Conservation (phyloP, 116 monocot genomes). For the Cymodocea nodosa region DNA sequence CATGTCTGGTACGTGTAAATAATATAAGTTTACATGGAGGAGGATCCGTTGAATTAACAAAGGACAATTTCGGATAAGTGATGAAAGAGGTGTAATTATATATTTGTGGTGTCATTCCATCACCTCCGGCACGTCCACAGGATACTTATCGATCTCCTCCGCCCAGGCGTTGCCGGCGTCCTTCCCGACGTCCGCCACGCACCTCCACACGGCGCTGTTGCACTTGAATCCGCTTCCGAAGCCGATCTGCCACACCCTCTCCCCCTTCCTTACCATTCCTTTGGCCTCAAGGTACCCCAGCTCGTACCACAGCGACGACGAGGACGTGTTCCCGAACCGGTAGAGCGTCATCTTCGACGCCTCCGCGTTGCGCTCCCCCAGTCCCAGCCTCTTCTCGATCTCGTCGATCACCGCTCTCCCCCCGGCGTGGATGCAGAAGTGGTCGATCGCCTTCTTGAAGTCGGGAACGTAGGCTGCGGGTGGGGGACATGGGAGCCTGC, state of each 20-base stretch:
- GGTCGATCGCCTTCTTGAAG: constrained; percentile 21
- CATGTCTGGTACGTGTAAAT: no score
- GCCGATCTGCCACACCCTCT: constrained; percentile 16
- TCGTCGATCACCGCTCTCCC: constrained; percentile 18
- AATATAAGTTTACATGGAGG: no score
- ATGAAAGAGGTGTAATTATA: no score
- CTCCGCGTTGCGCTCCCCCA: constrained; percentile 5
- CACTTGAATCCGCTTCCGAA: constrained; percentile 16
- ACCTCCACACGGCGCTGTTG: constrained; percentile 5
- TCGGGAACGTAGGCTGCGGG: constrained; percentile 1
- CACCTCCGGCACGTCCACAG: constrained; percentile 11
- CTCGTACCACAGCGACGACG: constrained; percentile 10
- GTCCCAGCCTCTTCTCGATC: constrained; percentile 5
- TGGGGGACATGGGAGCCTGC: not conserved
- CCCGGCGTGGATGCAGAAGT: constrained; percentile 23
- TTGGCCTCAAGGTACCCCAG: constrained; percentile 18
- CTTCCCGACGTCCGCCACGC: constrained; percentile 9
- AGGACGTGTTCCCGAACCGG: constrained; percentile 25
- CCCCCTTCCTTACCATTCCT: constrained; percentile 12
- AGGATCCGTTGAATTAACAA: no score
- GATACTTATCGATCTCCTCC: constrained; percentile 7
- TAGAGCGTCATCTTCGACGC: constrained; percentile 21
- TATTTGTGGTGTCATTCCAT: not conserved
- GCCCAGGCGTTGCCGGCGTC: constrained; percentile 5
- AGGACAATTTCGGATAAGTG: not conserved